These are phyloP conservation scores for Puccinellia tenuiflora DNA, from an alignment of 176 grass and related monocot species.

Conservation along the genomic window DNA sequence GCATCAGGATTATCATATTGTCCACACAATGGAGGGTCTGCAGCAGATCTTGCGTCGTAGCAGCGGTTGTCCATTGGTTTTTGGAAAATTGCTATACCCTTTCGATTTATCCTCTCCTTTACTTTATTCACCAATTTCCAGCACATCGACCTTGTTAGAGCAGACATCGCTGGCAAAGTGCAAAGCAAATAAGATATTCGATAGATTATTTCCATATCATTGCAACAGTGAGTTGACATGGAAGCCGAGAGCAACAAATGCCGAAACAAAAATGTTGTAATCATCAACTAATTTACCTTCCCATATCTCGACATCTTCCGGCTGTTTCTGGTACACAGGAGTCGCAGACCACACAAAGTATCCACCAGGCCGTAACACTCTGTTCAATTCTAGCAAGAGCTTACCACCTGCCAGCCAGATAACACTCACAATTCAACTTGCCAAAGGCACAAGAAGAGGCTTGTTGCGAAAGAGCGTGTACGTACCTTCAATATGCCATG, in stretches of 20 bases:
- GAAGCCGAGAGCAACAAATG: not conserved
- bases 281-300: too few species aligned
- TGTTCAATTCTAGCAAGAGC: constrained; percentile 72
- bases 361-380: constrained; percentile 70
- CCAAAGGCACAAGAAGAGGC: not conserved
- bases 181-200: constrained; percentile 12
- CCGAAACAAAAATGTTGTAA: too few species aligned
- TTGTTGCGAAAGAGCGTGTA: not conserved
- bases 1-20: constrained; percentile 72
- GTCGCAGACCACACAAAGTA: constrained; percentile 94
- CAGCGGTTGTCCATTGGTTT: constrained; percentile 68
- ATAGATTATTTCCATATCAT: not conserved
- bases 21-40: constrained; percentile 61
- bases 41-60: constrained; percentile 45
- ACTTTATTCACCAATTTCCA: constrained; percentile 75
- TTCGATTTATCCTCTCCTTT: constrained; percentile 60
- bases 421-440: constrained; percentile 21
- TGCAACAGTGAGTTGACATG: not conserved
- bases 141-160: constrained; percentile 76
- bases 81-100: constrained; percentile 63
- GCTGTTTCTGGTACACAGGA: constrained; percentile 68
- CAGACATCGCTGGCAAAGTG: constrained; percentile 55
- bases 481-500: constrained; percentile 97
- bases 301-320: constrained; percentile 78
- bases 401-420: constrained; percentile 56